Evolutionary conservation across 345 rosid genomes (phyloP).

Genomic region (Hibiscus trionum): DNA sequence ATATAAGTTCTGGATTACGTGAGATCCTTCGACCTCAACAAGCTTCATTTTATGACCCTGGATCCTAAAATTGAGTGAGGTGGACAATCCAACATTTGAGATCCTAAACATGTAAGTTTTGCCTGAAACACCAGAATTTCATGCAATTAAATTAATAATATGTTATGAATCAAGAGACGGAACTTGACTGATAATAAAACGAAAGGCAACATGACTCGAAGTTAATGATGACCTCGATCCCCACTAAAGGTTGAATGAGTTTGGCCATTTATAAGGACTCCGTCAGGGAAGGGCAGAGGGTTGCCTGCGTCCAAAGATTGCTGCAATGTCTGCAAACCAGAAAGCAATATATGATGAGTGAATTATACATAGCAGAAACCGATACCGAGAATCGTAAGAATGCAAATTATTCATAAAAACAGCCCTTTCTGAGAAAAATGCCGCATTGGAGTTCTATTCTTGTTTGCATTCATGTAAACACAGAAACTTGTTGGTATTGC

Average conservation of each 20-base stretch:
- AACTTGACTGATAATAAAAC: no score
- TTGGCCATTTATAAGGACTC: not conserved
- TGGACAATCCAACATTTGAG: not conserved
- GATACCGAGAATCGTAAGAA: not conserved
- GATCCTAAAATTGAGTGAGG: not conserved
- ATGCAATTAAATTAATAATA: no score
- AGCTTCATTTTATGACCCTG: not conserved
- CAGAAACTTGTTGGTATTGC: not conserved
- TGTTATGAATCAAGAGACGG: no score
- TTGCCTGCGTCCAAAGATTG: not conserved
- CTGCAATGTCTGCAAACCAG: not conserved
- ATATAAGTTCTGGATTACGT: not conserved
- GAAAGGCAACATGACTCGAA: no score
- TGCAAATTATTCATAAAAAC: not conserved
- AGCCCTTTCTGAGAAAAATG: not conserved
- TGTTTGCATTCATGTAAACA: not conserved
- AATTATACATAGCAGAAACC: not conserved
- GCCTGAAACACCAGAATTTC: not conserved
- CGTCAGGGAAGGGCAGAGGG: not conserved
- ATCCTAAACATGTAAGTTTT: not conserved
- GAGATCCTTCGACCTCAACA: not conserved
- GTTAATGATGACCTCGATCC: not conserved
- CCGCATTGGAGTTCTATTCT: no score
- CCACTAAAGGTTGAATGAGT: not conserved
- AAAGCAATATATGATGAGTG: not conserved